These are phyloP conservation scores for Magnaporthiopsis incrustans DNA, from an alignment of 2,329 filamentous ascomycete genomes.

Conservation along the genomic window DNA sequence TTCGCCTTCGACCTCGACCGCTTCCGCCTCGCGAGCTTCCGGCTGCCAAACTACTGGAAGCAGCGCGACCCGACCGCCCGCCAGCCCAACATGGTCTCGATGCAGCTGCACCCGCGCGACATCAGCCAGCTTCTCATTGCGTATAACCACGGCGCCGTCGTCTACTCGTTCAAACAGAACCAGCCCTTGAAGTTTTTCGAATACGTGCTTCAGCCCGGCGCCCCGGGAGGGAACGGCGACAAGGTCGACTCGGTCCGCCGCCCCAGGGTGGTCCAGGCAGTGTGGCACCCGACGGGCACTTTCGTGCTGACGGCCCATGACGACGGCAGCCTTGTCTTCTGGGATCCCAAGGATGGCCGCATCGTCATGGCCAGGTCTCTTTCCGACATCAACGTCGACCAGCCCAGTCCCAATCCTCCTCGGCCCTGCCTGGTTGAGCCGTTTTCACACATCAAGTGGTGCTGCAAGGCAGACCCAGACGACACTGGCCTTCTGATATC, in stretches of 20 bases:
- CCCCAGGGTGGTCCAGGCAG: constrained; percentile 70
- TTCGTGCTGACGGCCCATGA: constrained; percentile 84
- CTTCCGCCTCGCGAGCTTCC: constrained; percentile 64
- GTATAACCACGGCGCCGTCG: constrained; percentile 79
- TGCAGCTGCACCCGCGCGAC: constrained; percentile 84
- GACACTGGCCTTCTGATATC: constrained; percentile 85
- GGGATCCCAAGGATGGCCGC: constrained; percentile 85
- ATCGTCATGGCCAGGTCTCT: constrained; percentile 78
- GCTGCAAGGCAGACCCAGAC: constrained; percentile 86
- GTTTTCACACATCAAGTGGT: constrained; percentile 78
- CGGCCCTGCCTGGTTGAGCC: constrained; percentile 59
- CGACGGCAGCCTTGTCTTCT: constrained; percentile 86
- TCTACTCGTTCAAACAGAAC: constrained; percentile 94
- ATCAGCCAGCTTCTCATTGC: constrained; percentile 85
- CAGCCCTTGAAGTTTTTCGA: constrained; percentile 70
- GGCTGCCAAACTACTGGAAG: constrained; percentile 80
- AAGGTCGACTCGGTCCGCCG: constrained; percentile 54
- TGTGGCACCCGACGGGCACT: constrained; percentile 93
- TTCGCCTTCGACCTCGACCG: constrained; percentile 91
- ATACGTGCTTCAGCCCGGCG: constrained; percentile 73
- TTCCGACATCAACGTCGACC: constrained; percentile 64
- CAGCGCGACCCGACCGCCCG: constrained; percentile 61
- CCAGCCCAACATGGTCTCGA: constrained; percentile 54
- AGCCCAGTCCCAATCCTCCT: constrained; percentile 29
- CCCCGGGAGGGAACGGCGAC: constrained; percentile 70